These are phyloP conservation scores for Ogataea thermomethanolica DNA, from an alignment of 805 yeast genomes.

Conservation along the genomic window DNA sequence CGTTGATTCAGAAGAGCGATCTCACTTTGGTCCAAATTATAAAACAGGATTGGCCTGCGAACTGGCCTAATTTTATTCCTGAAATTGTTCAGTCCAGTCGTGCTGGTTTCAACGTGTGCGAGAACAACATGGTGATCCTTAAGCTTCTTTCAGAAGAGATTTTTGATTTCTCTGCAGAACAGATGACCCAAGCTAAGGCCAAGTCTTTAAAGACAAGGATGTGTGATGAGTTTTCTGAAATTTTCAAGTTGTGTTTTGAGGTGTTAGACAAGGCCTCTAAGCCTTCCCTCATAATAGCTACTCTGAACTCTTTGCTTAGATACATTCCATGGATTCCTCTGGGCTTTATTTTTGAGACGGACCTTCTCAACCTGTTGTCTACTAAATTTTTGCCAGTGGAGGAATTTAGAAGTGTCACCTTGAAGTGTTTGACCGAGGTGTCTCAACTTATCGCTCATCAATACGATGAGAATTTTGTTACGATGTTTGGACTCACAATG, in stretches of 20 bases:
- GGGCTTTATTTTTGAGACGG: constrained; percentile 85
- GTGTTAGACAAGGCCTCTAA: constrained; percentile 87
- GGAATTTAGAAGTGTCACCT: constrained; percentile 77
- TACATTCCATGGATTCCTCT: constrained; percentile 94
- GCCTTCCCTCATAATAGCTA: constrained; percentile 77
- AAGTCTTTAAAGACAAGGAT: constrained; percentile 75
- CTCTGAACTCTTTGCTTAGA: constrained; percentile 75
- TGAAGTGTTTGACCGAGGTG: constrained; percentile 92
- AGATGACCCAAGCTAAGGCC: constrained; percentile 94
- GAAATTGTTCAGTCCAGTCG: constrained; percentile 84
- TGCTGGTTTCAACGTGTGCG: constrained; percentile 89
- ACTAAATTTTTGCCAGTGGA: constrained; percentile 72
- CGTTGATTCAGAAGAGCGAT: constrained; percentile 89
- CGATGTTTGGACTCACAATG: constrained; percentile 70
- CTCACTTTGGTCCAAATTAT: constrained; percentile 89
- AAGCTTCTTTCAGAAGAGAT: constrained; percentile 91
- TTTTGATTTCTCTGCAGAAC: constrained; percentile 92
- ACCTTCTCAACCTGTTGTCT: constrained; percentile 66
- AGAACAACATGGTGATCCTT: constrained; percentile 92
- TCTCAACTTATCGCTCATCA: constrained; percentile 61
- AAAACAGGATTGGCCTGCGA: constrained; percentile 98
- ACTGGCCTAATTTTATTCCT: constrained; percentile 97
- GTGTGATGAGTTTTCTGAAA: constrained; percentile 88
- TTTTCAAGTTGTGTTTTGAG: constrained; percentile 89
- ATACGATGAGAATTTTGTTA: constrained; percentile 55